Evolutionary conservation across 2,329 filamentous ascomycete genomes (phyloP), one percentile per base, ranked within the genome.

Genomic region (Lasiodiplodia citricola): DNA sequence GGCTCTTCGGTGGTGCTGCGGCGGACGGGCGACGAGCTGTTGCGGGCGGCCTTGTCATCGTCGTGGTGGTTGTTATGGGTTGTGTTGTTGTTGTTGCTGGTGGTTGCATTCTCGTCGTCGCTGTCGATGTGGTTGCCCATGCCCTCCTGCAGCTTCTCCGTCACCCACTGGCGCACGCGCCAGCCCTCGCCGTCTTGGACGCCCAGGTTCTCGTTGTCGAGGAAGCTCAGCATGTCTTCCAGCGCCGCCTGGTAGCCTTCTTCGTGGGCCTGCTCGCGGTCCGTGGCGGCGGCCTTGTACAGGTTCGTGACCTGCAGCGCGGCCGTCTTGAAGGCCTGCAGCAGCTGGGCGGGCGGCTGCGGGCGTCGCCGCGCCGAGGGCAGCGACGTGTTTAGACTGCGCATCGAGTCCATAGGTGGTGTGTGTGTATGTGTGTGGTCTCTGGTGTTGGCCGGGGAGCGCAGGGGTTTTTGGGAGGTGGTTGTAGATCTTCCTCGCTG

Each of bases 211-310:
- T 94, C 90, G 76, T 88, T 91, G 77, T 98, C 94, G 66, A 98
- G 83, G 73, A 97, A 96, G 18, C 86, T 81, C n/a, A 97, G 83
- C 5, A 99, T 84, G 73, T 98, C 95, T 72, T 97, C 93, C 47
- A 99, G 84, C 47, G 94, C 96, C 77, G 98, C 94, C 79, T 97
- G 94, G 75, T 97, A 98, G 31, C 96, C 96, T 50, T 94, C 91
- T 63, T 88, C 83, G 62, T 92, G 89, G 57, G 93, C 90, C 75
- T 90, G 90, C 62, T 90, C 86, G 78, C 96, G 90, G 60, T 92
- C 92, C 38, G 89, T 86, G 14, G 92, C 91, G 3, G 95, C 95
- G 50, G 91, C 94, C 81, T 97, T 97, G 84, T 98, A 98, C 16
- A 99, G 89, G 76, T 96, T 97, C 58, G 96, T 98, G 67, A 98